Evolutionary conservation across 345 rosid genomes (phyloP).

Genomic region (Cochlearia excelsa): DNA sequence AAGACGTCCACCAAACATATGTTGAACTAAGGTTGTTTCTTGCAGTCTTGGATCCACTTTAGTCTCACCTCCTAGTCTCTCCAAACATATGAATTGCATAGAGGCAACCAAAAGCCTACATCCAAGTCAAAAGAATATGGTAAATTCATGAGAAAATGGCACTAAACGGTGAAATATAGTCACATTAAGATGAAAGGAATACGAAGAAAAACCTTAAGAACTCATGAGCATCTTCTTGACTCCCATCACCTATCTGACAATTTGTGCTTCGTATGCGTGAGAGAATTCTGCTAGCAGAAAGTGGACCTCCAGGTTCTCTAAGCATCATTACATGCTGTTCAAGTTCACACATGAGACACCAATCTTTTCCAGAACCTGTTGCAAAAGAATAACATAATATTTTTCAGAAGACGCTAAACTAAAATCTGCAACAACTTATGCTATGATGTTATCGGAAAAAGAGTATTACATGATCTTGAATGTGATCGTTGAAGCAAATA

Average conservation of each 20-base stretch:
- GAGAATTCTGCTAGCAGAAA: slow-evolving; percentile 67
- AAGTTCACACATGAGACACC: slow-evolving; percentile 91
- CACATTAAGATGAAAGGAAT: slow-evolving; percentile 12
- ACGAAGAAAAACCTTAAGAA: slow-evolving; percentile 57
- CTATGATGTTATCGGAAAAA: slow-evolving; percentile 11
- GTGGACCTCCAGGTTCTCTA: slow-evolving; percentile 63
- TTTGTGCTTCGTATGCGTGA: slow-evolving; percentile 58
- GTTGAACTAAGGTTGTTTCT: slow-evolving; percentile 84
- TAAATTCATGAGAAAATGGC: slow-evolving; percentile 17
- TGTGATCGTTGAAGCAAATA: slow-evolving; percentile 68
- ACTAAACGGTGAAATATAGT: neutral
- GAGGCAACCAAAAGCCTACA: slow-evolving; percentile 71
- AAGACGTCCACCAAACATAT: slow-evolving; percentile 76
- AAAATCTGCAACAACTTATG: neutral
- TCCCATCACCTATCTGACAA: slow-evolving; percentile 77
- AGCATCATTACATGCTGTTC: slow-evolving; percentile 77
- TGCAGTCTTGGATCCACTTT: slow-evolving; percentile 65
- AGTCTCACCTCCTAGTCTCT: slow-evolving; percentile 71
- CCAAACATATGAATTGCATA: slow-evolving; percentile 82
- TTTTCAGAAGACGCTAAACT: neutral
- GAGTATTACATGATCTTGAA: slow-evolving; percentile 65
- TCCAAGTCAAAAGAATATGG: slow-evolving; percentile 7
- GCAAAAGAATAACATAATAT: slow-evolving; percentile 4
- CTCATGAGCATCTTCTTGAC: slow-evolving; percentile 92
- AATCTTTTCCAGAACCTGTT: slow-evolving; percentile 61